Base-by-base conservation (phyloP, 2,329 filamentous ascomycete species). In the Plectosphaerella cucumerina region DNA sequence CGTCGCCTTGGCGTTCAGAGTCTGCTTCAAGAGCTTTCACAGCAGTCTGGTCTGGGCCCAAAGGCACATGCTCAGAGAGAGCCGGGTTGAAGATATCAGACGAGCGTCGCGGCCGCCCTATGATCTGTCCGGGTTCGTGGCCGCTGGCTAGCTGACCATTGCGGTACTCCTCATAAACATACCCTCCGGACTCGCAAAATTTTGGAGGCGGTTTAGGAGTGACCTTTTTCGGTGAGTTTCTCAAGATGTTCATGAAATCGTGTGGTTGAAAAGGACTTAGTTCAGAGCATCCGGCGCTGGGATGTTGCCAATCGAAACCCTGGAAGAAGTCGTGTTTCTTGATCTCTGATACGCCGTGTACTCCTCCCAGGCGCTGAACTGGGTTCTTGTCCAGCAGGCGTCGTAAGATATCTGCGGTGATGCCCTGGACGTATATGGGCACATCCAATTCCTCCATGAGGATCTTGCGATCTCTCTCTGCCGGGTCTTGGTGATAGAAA, bases 291-390 rank as follows among this genome's bases (percentile, higher is more conserved):
- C 3, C 22, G 21, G 44, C 44, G 31, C 17, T 46, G 44, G 44
- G 44, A 33, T 46, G 44, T 46, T 46, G 44, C 44, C 44, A 46
- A 46, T 46, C 44, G 44, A 46, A 6, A 46, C 44, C 44, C 44
- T 31, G 20, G 44, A 46, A 33, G 21, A 46, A 46, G 22, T 46
- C 44, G 44, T 46, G 44, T 26, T 46, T 34, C 21, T 46, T 46
- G 21, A 46, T 46, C 44, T 46, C 44, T 26, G 44, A 46, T 26
- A 33, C 44, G 3, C 44, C 44, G 31, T 5, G 6, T 46, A 46
- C 44, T 33, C 44, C 44, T 33, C 44, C 44, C 44, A 46, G 15
- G 44, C 44, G 44, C 2, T 46, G 44, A 11, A 15, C 6, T 33
- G 44, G 31, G 15, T 46, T 46, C 21, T 33, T 46, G 44, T 46